phyloP scores from a whole-genome alignment of 2,329 filamentous ascomycete species.

The Botrytis pseudocinerea region DNA sequence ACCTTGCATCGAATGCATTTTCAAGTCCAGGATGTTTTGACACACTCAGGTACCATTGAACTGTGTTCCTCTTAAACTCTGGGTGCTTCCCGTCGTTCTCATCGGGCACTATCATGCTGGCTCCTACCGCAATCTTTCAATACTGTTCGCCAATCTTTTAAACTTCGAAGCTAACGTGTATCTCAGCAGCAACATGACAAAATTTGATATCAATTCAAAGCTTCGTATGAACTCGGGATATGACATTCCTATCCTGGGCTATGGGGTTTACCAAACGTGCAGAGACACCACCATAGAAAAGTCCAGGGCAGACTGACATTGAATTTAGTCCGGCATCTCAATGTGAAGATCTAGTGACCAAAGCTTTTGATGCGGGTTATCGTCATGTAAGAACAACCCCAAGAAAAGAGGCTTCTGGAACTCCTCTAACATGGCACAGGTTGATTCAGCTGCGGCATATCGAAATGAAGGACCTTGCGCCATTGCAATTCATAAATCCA shows the following conservation, averaged over 20 bases:
- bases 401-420: background rate
- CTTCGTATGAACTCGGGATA: constrained; percentile 56
- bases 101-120: no score
- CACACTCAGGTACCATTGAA: background rate
- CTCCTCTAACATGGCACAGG: constrained; percentile 40
- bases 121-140: background rate
- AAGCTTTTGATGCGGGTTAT: constrained; percentile 58
- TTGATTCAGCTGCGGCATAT: constrained; percentile 60
- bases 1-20: background rate
- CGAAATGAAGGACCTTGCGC: constrained; percentile 58
- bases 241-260: constrained; percentile 61
- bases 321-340: constrained; percentile 52
- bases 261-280: constrained; percentile 50
- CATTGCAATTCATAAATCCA: constrained; percentile 52
- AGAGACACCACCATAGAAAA: constrained; percentile 11
- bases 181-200: constrained; percentile 42
- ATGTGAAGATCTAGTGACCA: constrained; percentile 57
- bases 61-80: background rate
- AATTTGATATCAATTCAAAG: constrained; percentile 50
- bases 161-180: background rate
- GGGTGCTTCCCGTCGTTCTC: background rate
- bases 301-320: constrained; percentile 21
- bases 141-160: background rate
- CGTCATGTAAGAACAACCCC: constrained; percentile 49
- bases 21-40: constrained; percentile 5